Percentiles rank a stretch among this genome's conserved stretches.
Conservation (phyloP, 306 rosid species). For the Parietaria judaica region DNA sequence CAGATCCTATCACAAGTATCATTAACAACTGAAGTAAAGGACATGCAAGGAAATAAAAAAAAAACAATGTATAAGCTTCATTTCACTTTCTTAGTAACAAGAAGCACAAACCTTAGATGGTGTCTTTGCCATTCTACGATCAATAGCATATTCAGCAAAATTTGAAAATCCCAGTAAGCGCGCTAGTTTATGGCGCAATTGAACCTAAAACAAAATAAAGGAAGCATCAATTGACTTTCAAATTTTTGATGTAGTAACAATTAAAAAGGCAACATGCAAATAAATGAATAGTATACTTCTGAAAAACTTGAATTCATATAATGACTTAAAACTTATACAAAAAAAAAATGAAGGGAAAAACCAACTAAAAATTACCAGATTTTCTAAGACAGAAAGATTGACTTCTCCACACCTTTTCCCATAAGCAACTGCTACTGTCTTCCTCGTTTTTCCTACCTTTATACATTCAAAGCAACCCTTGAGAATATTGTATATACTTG, state of each 20-base stretch:
- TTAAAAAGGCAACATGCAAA: too few relatives aligned
- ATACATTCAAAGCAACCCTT: slow-evolving; percentile 25
- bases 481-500: slow-evolving; percentile 20
- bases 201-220: slow-evolving; percentile 52
- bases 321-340: too few relatives aligned
- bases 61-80: not conserved
- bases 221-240: not conserved
- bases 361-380: slow-evolving; percentile 43
- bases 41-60: not conserved
- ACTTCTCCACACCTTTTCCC: slow-evolving; percentile 83
- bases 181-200: slow-evolving; percentile 80
- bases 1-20: too few relatives aligned
- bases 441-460: slow-evolving; percentile 88
- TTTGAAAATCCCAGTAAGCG: slow-evolving; percentile 80
- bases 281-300: too few relatives aligned
- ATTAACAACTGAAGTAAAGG: not conserved
- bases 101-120: slow-evolving; percentile 62
- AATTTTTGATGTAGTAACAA: not conserved
- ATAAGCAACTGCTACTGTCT: slow-evolving; percentile 61
- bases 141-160: slow-evolving; percentile 80
- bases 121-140: slow-evolving; percentile 88
- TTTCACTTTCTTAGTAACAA: not conserved
- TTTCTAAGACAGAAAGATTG: slow-evolving; percentile 69
- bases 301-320: too few relatives aligned
- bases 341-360: not conserved